Base-by-base conservation (phyloP, 768 basidiomycete genomes). In the Rhizopogon roseolus region DNA sequence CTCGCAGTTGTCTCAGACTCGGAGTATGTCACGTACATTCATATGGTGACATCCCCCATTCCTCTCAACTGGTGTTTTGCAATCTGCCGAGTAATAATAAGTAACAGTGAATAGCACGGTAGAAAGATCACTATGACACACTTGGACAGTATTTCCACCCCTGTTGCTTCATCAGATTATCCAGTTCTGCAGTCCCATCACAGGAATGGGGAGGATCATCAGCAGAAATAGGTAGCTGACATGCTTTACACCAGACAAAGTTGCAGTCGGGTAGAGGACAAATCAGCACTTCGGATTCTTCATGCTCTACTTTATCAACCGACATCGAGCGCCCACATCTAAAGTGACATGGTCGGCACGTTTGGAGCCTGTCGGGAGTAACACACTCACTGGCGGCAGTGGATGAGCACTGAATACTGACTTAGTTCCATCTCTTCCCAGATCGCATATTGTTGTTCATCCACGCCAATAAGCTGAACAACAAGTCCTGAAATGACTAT, bases 81-180 rank as follows among this genome's bases (percentile, higher is more conserved):
- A 79, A 36, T 72, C 77, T 77, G 54, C 7, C 28, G n/a, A 16
- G 28, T 25, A 19, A 39, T 11, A 5, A 38, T 51, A 16, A 61
- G 25, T 39, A 29, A 41, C 17, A 19, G 39, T n/a, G 14, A 7
- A 22, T 22, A 36, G 9, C 11, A 1, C n/a, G 8, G 34, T n/a
- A 25, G 5, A 16, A 52, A 25, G 44, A 14, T 14, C 10, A 57
- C n/a, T n/a, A n/a, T n/a, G n/a, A 14, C 10, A 57, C 73, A 71
- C 85, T 81, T 55, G 85, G 81, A 62, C 86, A 87, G 49, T 76
- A 74, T 55, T 80, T 81, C 85, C 85, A 86, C 5, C 84, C 84
- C 14, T 72, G 66, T 58, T 70, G 57, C 37, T 67, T 62, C 79
- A 84, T 81, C 41, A 83, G 54, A 48, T 75, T 65, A 4, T 76